These are phyloP conservation scores for Sporodiniella umbellata DNA, from an alignment of 371 early-diverging fungal species.

Conservation along the genomic window DNA sequence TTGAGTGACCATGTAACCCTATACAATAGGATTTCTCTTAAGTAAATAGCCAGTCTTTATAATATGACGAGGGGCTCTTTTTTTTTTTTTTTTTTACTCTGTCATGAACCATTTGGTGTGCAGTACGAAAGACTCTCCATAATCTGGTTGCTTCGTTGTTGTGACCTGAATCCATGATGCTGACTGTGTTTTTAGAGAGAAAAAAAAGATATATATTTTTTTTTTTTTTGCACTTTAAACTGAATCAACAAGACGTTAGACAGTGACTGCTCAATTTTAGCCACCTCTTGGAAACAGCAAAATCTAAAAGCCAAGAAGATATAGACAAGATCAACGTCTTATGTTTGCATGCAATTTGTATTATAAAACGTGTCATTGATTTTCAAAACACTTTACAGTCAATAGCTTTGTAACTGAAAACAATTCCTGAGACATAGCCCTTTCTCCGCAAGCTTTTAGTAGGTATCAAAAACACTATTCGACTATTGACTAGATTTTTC, in stretches of 20 bases:
- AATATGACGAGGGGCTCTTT: too few species aligned
- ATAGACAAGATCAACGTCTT: too few species aligned
- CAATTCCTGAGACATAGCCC: too few species aligned
- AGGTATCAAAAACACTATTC: too few species aligned
- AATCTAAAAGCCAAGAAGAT: too few species aligned
- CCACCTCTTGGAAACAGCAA: background rate
- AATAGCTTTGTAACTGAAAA: too few species aligned
- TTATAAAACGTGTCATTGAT: too few species aligned
- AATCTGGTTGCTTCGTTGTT: slow-evolving; percentile 68
- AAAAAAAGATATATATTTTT: slow-evolving; percentile 3
- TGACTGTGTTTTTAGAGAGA: background rate
- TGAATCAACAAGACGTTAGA: background rate
- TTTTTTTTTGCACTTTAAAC: background rate
- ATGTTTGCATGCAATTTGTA: too few species aligned
- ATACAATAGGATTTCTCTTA: slow-evolving; percentile 4
- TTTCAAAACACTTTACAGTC: too few species aligned
- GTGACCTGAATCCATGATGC: slow-evolving; percentile 50
- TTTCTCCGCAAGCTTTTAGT: too few species aligned
- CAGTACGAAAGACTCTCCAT: slow-evolving; percentile 85
- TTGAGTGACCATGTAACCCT: slow-evolving; percentile 85
- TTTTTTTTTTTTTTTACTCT: slow-evolving; percentile 46
- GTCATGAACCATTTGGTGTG: slow-evolving; percentile 88
- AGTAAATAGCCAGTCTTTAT: too few species aligned
- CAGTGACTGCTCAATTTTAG: background rate
- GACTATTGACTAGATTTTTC: too few species aligned